phyloP scores from a whole-genome alignment of 129 eudicot species.

The Centaurea solstitialis region DNA sequence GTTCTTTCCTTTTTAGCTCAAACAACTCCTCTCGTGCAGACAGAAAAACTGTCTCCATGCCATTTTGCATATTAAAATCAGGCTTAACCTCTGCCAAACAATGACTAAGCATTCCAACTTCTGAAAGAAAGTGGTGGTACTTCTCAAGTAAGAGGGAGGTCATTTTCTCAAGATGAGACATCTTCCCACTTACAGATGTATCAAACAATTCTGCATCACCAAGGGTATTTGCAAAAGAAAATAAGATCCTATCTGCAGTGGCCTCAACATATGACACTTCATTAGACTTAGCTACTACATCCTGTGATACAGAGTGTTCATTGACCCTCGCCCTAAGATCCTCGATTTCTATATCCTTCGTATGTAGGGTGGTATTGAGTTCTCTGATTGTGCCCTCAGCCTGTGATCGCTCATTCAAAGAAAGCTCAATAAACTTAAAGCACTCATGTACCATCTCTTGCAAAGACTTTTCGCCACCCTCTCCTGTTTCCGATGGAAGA shows the following conservation, averaged over 20 bases:
- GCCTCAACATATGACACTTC: slow-evolving; percentile 44
- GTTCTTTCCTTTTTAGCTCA: slow-evolving; percentile 60
- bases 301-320: slow-evolving; percentile 46
- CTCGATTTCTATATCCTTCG: slow-evolving; percentile 65
- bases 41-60: slow-evolving; percentile 43
- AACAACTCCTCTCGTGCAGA: slow-evolving; percentile 55
- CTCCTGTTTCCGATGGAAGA: slow-evolving; percentile 24
- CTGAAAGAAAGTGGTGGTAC: slow-evolving; percentile 62
- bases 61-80: slow-evolving; percentile 51
- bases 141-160: slow-evolving; percentile 56
- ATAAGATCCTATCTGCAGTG: slow-evolving; percentile 49
- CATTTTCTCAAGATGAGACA: slow-evolving; percentile 57
- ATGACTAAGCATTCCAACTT: slow-evolving; percentile 55
- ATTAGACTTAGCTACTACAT: slow-evolving; percentile 25
- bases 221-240: slow-evolving; percentile 39
- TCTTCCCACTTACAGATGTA: slow-evolving; percentile 56
- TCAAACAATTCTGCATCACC: slow-evolving; percentile 49
- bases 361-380: slow-evolving; percentile 41
- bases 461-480: slow-evolving; percentile 39
- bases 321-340: slow-evolving; percentile 46
- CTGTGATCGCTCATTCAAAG: slow-evolving; percentile 39
- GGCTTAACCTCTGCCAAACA: slow-evolving; percentile 53
- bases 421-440: slow-evolving; percentile 45
- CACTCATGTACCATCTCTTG: slow-evolving; percentile 65
- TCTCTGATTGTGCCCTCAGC: slow-evolving; percentile 46